Percentiles rank a stretch among this genome's conserved stretches.
Evolutionary conservation across 108 stramenopile species (phyloP).

Genomic region (Cyclotella atomus): DNA sequence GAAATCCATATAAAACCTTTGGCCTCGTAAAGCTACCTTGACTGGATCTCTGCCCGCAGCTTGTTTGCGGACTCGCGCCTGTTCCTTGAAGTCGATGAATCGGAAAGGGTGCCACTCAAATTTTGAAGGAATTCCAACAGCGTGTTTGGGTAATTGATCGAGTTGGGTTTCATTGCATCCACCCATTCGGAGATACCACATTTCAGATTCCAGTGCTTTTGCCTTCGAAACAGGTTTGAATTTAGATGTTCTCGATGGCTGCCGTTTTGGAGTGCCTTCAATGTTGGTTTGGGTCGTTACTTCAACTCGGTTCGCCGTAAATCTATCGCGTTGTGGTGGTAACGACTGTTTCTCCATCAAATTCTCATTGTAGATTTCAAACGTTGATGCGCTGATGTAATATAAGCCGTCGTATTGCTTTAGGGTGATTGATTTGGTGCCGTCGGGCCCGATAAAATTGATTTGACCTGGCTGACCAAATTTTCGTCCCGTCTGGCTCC

Average conservation of each 20-base stretch:
- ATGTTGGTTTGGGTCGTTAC: not conserved
- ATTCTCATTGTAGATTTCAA: not conserved
- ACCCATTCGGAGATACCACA: slow-evolving; percentile 8
- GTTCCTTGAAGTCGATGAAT: not conserved
- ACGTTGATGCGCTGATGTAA: not conserved
- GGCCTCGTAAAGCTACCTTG: not conserved
- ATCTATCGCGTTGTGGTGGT: no score
- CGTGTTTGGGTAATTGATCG: not conserved
- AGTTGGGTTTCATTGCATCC: not conserved
- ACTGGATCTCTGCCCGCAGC: not conserved
- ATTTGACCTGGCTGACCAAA: not conserved
- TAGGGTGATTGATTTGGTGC: not conserved
- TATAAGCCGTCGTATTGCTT: slow-evolving; percentile 7
- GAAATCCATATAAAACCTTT: slow-evolving; percentile 23
- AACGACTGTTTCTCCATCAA: no score
- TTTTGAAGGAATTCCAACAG: not conserved
- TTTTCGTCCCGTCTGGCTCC: not conserved
- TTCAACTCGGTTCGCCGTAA: not conserved
- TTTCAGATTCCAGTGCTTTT: slow-evolving; percentile 9
- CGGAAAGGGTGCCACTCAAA: slow-evolving; percentile 16
- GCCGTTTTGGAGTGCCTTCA: not conserved
- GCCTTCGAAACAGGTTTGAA: not conserved
- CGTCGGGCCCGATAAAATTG: not conserved
- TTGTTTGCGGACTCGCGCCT: not conserved
- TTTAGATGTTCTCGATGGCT: not conserved